phyloP scores from a whole-genome alignment of 805 yeast species.

The Schwanniomyces occidentalis region DNA sequence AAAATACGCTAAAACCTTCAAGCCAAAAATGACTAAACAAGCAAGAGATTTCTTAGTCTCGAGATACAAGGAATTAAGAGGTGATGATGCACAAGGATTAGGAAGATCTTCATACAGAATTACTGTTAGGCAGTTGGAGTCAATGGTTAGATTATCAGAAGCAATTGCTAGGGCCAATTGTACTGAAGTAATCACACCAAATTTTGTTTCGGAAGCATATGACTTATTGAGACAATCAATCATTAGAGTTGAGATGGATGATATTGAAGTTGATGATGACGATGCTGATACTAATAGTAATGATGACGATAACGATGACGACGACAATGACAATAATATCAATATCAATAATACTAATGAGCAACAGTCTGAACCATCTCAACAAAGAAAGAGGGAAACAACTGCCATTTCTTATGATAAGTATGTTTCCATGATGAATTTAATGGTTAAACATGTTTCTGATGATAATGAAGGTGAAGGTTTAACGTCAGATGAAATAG shows the following conservation, averaged over 20 bases:
- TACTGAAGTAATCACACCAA: conserved; percentile 79
- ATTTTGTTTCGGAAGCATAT: conserved; percentile 90
- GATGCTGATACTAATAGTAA: conserved; percentile 22
- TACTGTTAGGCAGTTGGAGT: conserved; percentile 95
- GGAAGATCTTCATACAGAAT: conserved; percentile 87
- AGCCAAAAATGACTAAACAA: conserved; percentile 80
- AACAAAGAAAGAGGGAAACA: conserved; percentile 32
- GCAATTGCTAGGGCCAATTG: conserved; percentile 98
- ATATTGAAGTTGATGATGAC: conserved; percentile 80
- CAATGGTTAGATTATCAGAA: conserved; percentile 88
- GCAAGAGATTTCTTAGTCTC: conserved; percentile 77
- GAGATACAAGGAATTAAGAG: conserved; percentile 81
- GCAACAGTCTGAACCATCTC: conserved; percentile 2
- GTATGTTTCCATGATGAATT: conserved; percentile 80
- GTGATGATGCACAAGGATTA: conserved; percentile 87
- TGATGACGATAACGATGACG: conserved; percentile 20
- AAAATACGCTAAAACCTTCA: conserved; percentile 88
- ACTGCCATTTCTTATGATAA: conserved; percentile 77
- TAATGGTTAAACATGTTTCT: conserved; percentile 65
- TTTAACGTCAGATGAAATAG: conserved; percentile 63
- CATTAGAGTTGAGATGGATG: conserved; percentile 92
- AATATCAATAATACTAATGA: conserved; percentile 4
- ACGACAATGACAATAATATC: conserved; percentile 4
- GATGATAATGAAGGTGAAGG: conserved; percentile 58
- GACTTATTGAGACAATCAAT: conserved; percentile 87